A percentile compares a stretch with the other conserved stretches of the same genome.
These are phyloP conservation scores for Epichloe brachyelytri DNA, from an alignment of 2,329 filamentous ascomycete species.

Conservation along the genomic window DNA sequence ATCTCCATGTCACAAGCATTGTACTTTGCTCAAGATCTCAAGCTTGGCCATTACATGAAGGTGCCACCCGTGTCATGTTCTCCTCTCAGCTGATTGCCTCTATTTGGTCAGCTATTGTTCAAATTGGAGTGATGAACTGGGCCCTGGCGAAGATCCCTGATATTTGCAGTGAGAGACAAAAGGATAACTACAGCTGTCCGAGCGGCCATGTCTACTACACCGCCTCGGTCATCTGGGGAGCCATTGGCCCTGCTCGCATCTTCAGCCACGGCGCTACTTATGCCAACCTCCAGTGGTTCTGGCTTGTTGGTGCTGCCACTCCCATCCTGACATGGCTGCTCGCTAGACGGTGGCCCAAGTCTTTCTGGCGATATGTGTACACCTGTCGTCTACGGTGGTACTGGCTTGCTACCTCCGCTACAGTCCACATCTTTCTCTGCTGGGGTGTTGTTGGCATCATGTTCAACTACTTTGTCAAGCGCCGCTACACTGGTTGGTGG, in stretches of 20 bases:
- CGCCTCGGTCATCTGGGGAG: slow-evolving; percentile 59
- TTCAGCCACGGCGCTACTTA: slow-evolving; percentile 54
- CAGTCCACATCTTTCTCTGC: slow-evolving; percentile 55
- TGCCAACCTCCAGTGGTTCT: slow-evolving; percentile 54
- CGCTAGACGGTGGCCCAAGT: slow-evolving; percentile 48
- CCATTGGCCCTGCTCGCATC: slow-evolving; percentile 57
- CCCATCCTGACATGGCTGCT: slow-evolving; percentile 52
- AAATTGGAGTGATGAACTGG: slow-evolving; percentile 55
- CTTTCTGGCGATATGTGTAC: slow-evolving; percentile 50
- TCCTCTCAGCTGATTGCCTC: slow-evolving; percentile 46
- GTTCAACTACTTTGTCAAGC: slow-evolving; percentile 57
- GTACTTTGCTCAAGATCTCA: slow-evolving; percentile 53
- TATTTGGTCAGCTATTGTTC: slow-evolving; percentile 47
- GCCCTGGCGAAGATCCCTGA: slow-evolving; percentile 47
- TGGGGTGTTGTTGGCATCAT: slow-evolving; percentile 56
- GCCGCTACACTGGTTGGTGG: slow-evolving; percentile 60
- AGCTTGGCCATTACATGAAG: slow-evolving; percentile 58
- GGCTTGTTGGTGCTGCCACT: slow-evolving; percentile 49
- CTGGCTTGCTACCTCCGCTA: slow-evolving; percentile 52
- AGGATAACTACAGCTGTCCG: slow-evolving; percentile 44
- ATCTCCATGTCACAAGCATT: slow-evolving; percentile 54
- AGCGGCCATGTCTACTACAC: slow-evolving; percentile 49
- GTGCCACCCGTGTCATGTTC: slow-evolving; percentile 49
- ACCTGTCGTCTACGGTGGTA: slow-evolving; percentile 55
- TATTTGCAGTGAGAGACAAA: slow-evolving; percentile 42